Evolutionary conservation across 169 alveolate genomes (phyloP).

Genomic region (Plasmodium falciparum): DNA sequence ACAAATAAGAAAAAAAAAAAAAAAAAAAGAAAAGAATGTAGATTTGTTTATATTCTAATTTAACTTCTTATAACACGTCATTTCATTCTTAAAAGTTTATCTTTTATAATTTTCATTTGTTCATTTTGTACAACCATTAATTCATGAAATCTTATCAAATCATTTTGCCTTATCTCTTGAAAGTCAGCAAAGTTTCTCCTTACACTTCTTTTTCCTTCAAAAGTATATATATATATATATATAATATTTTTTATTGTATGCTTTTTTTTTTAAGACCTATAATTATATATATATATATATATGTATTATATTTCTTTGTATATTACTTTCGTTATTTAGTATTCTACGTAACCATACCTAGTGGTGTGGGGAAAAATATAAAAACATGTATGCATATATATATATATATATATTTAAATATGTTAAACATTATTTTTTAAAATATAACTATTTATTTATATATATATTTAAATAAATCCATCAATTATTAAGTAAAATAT

Average conservation of each 20-base stretch:
- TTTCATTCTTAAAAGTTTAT: slow-evolving; percentile 8
- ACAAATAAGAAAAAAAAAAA: background rate
- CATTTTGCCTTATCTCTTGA: slow-evolving; percentile 67
- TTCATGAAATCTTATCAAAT: slow-evolving; percentile 49
- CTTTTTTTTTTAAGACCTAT: slow-evolving; percentile 4
- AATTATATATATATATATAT: background rate
- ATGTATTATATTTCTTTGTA: background rate
- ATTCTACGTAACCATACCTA: slow-evolving; percentile 46
- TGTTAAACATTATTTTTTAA: too few species aligned
- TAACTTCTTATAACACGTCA: background rate
- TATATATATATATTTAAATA: too few species aligned
- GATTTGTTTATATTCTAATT: background rate
- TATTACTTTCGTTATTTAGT: slow-evolving; percentile 44
- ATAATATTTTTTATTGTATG: background rate
- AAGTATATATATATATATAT: background rate
- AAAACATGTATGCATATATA: background rate
- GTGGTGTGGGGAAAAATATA: slow-evolving; percentile 6
- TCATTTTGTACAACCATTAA: slow-evolving; percentile 69
- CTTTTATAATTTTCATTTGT: slow-evolving; percentile 45
- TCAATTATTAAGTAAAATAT: too few species aligned
- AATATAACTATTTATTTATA: too few species aligned
- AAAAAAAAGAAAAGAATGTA: slow-evolving; percentile 1
- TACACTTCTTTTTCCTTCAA: slow-evolving; percentile 41
- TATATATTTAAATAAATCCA: too few species aligned
- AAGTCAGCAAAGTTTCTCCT: slow-evolving; percentile 66